Base-by-base conservation (phyloP, 192 early-diverging fungal genomes). In the Backusella sp. region DNA sequence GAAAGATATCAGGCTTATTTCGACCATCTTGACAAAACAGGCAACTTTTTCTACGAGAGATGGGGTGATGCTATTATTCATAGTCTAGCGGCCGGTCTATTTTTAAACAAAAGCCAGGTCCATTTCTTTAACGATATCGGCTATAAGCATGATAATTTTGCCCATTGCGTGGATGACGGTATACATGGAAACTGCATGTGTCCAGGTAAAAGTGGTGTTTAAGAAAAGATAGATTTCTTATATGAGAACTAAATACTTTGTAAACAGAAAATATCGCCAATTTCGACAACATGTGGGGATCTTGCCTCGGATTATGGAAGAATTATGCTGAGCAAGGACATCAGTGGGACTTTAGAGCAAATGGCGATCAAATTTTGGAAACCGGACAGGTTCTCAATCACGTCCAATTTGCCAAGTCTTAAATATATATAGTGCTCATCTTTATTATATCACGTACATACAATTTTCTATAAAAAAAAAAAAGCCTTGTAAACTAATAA, bases 41-140 rank as follows among this genome's bases (percentile, higher is more conserved):
- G 95, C 32, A 93, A 94, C 30, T 96, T 95, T 87, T 96, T 93
- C 75, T 96, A 96, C 73, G 94, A 94, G 77, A 82, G 90, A 23
- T 92, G 91, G 91, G 90, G 91, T 0, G 91, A 93, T 80, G 92
- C 91, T 1, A 90, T 91, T 5, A 86, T 92, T 0, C 92, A 92
- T 66, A 85, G 86, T 14, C 87, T 92, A n/a, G 89, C 85, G 2
- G 91, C 86, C 5, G 87, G 85, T 6, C 53, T 92, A 44, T 73
- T 89, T 36, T 76, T 93, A 53, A 79, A 82, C 15, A 87, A 87
- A 30, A 74, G 82, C n/a, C 81, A 92, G 70, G 83, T 93, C 3
- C 90, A 92, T 74, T 93, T 86, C 68, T 93, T 93, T 75, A 78
- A 90, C 28, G 89, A 93, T 70, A 91, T 92, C 69, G 92, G 91